Evolutionary conservation across 768 basidiomycete genomes (phyloP), one percentile per base, ranked within the genome.

Genomic region (Amanita pallidorosea): DNA sequence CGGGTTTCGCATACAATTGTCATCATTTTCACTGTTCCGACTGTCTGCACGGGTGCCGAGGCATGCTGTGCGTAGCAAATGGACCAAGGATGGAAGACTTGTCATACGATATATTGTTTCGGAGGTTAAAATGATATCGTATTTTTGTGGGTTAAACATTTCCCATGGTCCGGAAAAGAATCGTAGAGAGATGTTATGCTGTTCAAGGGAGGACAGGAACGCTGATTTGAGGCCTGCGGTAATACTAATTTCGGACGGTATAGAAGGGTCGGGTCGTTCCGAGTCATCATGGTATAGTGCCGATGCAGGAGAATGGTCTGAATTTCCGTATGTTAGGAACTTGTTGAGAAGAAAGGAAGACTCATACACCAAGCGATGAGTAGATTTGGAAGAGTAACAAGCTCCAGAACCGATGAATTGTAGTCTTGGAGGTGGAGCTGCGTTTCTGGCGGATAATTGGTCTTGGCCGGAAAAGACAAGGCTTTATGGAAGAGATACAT

Each of bases 141-240:
- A 91, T 29, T 36, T 64, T 65, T 1, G 65, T 51, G 4, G 20
- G 51, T 75, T 65, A 53, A 83, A 81, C 8, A 67, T 61, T 15
- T 71, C 66, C 95, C 95, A 99, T 13, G 86, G 77, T 2, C 95
- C 94, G 18, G 81, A 74, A 60, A 84, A 90, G 66, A 97, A 88
- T 18, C 75, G 71, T 8, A 99, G 61, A 25, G 71, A 60, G 55
- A 98, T 69, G 35, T 74, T 67, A 55, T 77, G 68, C 3, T 62
- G 60, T 22, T 63, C 46, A 4, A 97, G 69, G 0, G 88, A 82
- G 1, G 63, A 50, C 7, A 68, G 66, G 67, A 97, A 95, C 0
- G 85, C 77, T 0, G 65, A 53, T 49, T 82, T 75, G 36, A 95
- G 76, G 15, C 74, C 67, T 2, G 79, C 70, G 0, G 83, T 79